Evolutionary conservation across 495 filamentous ascomycete genomes (phyloP).

Genomic region (Pseudomonodictys pantanalensis): DNA sequence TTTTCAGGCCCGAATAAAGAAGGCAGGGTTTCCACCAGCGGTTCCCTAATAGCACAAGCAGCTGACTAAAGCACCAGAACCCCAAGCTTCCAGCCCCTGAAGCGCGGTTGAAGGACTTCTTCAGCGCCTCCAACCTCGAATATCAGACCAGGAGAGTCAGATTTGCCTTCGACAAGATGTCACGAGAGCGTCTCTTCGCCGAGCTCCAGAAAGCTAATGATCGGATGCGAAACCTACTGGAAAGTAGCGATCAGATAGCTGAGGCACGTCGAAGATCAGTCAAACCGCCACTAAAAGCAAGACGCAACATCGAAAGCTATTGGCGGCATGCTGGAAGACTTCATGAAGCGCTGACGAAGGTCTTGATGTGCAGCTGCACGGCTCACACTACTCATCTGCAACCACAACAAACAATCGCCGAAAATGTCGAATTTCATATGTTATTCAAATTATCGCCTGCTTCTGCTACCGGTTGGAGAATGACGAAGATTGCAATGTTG

Average conservation of each 20-base stretch:
- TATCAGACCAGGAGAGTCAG: conserved; percentile 38
- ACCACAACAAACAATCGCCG: conserved; percentile 21
- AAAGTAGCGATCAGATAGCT: conserved; percentile 17
- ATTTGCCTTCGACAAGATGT: conserved; percentile 37
- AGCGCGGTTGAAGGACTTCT: not conserved
- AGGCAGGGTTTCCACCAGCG: not conserved
- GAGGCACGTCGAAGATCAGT: not conserved
- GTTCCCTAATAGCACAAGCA: too few species aligned
- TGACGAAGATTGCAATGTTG: conserved; percentile 32
- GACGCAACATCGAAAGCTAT: conserved; percentile 28
- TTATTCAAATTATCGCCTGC: conserved; percentile 17
- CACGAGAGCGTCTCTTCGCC: conserved; percentile 36
- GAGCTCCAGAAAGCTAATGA: conserved; percentile 21
- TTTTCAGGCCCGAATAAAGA: conserved; percentile 26
- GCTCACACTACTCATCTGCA: conserved; percentile 6
- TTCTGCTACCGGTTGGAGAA: conserved; percentile 27
- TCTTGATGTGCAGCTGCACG: conserved; percentile 11
- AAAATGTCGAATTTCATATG: conserved; percentile 33
- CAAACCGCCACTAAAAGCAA: not conserved
- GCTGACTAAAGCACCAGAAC: too few species aligned
- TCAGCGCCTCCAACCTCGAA: conserved; percentile 16
- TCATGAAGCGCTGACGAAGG: conserved; percentile 11
- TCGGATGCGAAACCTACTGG: conserved; percentile 15
- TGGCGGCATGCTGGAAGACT: conserved; percentile 33
- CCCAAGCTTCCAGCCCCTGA: too few species aligned